Evolutionary conservation across 257 asterid genomes (phyloP), one percentile per base, ranked within the genome.

Genomic region (Avicennia marina): DNA sequence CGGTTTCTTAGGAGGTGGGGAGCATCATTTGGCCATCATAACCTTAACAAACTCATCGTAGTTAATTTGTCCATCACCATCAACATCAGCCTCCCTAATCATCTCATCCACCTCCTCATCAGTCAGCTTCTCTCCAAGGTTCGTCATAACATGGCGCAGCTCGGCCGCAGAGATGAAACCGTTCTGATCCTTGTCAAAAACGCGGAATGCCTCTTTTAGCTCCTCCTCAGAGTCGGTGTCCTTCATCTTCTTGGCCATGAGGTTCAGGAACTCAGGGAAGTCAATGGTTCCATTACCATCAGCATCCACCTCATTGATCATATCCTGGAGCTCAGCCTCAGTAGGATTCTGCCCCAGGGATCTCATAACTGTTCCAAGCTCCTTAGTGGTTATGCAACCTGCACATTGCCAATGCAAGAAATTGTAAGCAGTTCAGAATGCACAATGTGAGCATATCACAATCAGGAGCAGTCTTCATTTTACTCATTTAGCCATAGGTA

Each of bases 71-170:
- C 85, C 85, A 26, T 81, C 88, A 16, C 88, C 88, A 31, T 81
- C 88, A 0, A 78, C 84, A 39, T 82, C 90, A 15, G 90, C 90
- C 66, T 82, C 90, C 65, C 81, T 69, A 65, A 82, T 79, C 90
- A 82, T 82, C 82, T 82, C 90, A 61, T 82, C 90, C 16, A 82
- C 90, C 69, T 82, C 89, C 71, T 82, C 89, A 27, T 82, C 89
- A 6, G 89, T 82, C 15, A 82, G 83, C 70, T 82, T 82, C 86
- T 82, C 89, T 2, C 88, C 84, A 2, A 81, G 79, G 77, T 77
- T 81, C 0, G 88, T 81, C 88, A 77, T 77, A 64, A 77, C 88
- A 12, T 81, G 87, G 51, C 87, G 81, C 39, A 77, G 73, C 76
- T 74, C 89, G 4, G 89, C 89, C 42, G 89, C 89, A 5, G 89